Evolutionary conservation across 257 asterid species (phyloP).

Genomic region (Linderniella brevidens): DNA sequence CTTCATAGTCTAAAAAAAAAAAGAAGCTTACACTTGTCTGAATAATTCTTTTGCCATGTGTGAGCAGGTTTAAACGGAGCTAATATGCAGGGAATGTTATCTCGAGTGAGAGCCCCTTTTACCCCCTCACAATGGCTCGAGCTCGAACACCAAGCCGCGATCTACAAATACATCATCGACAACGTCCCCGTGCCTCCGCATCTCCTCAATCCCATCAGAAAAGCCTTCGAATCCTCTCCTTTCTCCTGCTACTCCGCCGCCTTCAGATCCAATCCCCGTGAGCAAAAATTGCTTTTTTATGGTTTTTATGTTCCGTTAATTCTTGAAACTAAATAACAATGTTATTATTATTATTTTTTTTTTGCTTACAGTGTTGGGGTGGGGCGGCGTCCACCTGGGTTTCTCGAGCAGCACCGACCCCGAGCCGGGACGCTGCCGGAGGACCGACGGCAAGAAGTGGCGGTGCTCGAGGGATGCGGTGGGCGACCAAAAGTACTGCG

Average conservation of each 20-base stretch:
- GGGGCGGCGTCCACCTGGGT: conserved; percentile 82
- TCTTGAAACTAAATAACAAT: background rate
- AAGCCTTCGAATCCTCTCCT: conserved; percentile 50
- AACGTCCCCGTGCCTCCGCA: conserved; percentile 57
- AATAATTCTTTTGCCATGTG: conserved; percentile 5
- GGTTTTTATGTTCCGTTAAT: background rate
- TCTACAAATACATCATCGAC: conserved; percentile 56
- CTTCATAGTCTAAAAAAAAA: too few species aligned
- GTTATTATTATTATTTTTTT: background rate
- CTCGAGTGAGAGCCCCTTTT: conserved; percentile 44
- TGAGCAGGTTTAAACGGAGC: conserved; percentile 24
- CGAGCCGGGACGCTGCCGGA: conserved; percentile 94
- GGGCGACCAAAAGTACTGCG: conserved; percentile 83
- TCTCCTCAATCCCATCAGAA: conserved; percentile 57
- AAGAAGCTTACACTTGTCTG: too few species aligned
- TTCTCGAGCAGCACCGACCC: conserved; percentile 54
- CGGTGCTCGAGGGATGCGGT: conserved; percentile 96
- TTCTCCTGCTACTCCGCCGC: conserved; percentile 26
- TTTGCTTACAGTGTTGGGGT: conserved; percentile 41
- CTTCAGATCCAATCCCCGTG: conserved; percentile 46
- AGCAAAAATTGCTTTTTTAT: conserved; percentile 9
- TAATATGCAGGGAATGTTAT: conserved; percentile 26
- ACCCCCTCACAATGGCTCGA: conserved; percentile 74
- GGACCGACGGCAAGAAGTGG: conserved; percentile 99
- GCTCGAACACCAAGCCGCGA: conserved; percentile 71